A percentile compares a stretch with the other conserved stretches of the same genome.
These are phyloP conservation scores for Huntiella moniliformis DNA, from an alignment of 2,329 filamentous ascomycete genomes.

Conservation along the genomic window DNA sequence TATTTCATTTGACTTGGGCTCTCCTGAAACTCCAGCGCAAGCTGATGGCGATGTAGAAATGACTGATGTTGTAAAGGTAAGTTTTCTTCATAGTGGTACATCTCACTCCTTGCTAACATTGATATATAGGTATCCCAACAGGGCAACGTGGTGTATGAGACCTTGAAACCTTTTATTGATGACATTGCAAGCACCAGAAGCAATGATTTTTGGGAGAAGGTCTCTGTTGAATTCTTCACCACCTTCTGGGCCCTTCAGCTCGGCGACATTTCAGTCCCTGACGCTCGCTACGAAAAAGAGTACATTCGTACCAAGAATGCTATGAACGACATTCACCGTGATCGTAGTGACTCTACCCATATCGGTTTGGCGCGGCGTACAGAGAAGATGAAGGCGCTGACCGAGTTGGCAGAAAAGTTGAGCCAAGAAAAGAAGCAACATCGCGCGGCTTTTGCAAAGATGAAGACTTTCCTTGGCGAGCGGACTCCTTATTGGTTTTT, in stretches of 20 bases:
- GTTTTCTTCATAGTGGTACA: background rate
- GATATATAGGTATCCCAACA: background rate
- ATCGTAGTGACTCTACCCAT: conserved; percentile 54
- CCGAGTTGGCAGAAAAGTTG: conserved; percentile 29
- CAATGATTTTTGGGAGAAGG: conserved; percentile 43
- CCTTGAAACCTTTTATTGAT: conserved; percentile 52
- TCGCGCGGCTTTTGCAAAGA: conserved; percentile 9
- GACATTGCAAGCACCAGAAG: conserved; percentile 44
- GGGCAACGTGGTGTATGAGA: conserved; percentile 7
- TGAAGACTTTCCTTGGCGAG: conserved; percentile 46
- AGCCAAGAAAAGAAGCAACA: conserved; percentile 13
- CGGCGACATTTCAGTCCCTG: conserved; percentile 61
- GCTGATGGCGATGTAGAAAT: conserved; percentile 10
- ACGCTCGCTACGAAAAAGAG: conserved; percentile 60
- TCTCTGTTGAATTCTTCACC: conserved; percentile 67
- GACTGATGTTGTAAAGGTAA: conserved; percentile 8
- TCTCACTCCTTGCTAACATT: background rate
- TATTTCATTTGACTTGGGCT: conserved; percentile 43
- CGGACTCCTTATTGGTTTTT: conserved; percentile 68
- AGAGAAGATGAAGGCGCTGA: conserved; percentile 48
- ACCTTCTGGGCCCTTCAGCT: conserved; percentile 85
- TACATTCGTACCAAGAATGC: conserved; percentile 49
- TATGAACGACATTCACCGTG: conserved; percentile 46
- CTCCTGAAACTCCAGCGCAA: conserved; percentile 1
- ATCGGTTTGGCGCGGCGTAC: conserved; percentile 48